A percentile compares a stretch with the other conserved stretches of the same genome.
phyloP scores from a whole-genome alignment of 192 early-diverging fungal genomes.

The Podila minutissima region DNA sequence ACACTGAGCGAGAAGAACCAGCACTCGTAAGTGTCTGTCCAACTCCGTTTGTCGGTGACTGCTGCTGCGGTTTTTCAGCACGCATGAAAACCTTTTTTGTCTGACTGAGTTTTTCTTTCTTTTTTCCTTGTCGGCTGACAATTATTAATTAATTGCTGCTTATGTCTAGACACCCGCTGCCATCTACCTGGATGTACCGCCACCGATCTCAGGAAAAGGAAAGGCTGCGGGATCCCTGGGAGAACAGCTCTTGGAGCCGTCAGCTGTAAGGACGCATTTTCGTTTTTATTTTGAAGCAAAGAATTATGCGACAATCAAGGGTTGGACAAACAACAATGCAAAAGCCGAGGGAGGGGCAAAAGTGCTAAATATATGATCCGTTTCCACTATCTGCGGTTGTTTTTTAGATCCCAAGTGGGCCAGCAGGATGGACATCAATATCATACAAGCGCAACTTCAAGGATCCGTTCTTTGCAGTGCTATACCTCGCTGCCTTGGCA shows the following conservation, averaged over 20 bases:
- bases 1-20: slow-evolving; percentile 22
- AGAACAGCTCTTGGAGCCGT: slow-evolving; percentile 58
- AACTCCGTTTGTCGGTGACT: not conserved
- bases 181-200: slow-evolving; percentile 62
- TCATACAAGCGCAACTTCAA: slow-evolving; percentile 57
- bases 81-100: slow-evolving; percentile 21
- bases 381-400: too few relatives aligned
- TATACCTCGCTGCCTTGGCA: slow-evolving; percentile 49
- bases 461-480: slow-evolving; percentile 58
- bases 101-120: slow-evolving; percentile 7
- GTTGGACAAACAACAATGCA: too few relatives aligned
- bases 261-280: slow-evolving; percentile 40
- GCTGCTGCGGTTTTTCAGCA: too few relatives aligned
- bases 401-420: slow-evolving; percentile 40
- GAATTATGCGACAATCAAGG: too few relatives aligned
- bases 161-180: slow-evolving; percentile 58
- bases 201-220: slow-evolving; percentile 29
- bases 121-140: not conserved
- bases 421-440: slow-evolving; percentile 53
- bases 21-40: slow-evolving; percentile 32
- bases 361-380: too few relatives aligned
- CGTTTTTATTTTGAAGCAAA: not conserved
- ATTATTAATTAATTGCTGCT: slow-evolving; percentile 2
- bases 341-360: slow-evolving; percentile 5
- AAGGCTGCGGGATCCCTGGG: slow-evolving; percentile 46